A percentile compares a stretch with the other conserved stretches of the same genome.
Conservation (phyloP, 1,284 basidiomycete species). For the Hypsizygus ulmarius region DNA sequence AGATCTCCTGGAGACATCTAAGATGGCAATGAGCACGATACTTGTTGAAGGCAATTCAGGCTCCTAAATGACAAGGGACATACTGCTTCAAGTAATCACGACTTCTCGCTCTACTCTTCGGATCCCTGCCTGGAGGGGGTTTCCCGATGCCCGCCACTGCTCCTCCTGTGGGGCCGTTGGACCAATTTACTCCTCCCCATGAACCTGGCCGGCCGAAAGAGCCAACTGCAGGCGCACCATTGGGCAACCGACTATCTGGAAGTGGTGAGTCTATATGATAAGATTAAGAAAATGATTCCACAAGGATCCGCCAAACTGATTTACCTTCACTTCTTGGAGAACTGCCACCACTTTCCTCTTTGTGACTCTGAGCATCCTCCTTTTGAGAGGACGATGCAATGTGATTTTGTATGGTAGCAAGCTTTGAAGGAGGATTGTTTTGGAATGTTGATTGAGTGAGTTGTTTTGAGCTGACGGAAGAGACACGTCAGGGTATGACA, state of each 20-base stretch:
- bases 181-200: conserved; percentile 53
- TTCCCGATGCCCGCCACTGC: conserved; percentile 57
- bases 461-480: conserved; percentile 70
- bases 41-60: not conserved
- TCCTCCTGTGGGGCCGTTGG: conserved; percentile 38
- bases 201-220: conserved; percentile 50
- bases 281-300: conserved; percentile 10
- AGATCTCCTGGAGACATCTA: conserved; percentile 95
- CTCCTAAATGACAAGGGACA: conserved; percentile 29
- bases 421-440: conserved; percentile 57
- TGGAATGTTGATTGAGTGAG: conserved; percentile 56
- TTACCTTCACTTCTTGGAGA: conserved; percentile 81
- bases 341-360: conserved; percentile 73
- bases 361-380: conserved; percentile 66
- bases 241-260: conserved; percentile 65
- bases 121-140: conserved; percentile 78
- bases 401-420: conserved; percentile 56
- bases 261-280: conserved; percentile 61
- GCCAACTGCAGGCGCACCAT: conserved; percentile 46
- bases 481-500: conserved; percentile 29
- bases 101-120: conserved; percentile 91
- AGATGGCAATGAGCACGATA: conserved; percentile 11
- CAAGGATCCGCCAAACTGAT: conserved; percentile 12
- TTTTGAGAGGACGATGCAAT: conserved; percentile 51
- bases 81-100: conserved; percentile 97